A percentile compares a stretch with the other conserved stretches of the same genome.
These are phyloP conservation scores for Leucosporidium scottii DNA, from an alignment of 768 basidiomycete species.

Conservation along the genomic window DNA sequence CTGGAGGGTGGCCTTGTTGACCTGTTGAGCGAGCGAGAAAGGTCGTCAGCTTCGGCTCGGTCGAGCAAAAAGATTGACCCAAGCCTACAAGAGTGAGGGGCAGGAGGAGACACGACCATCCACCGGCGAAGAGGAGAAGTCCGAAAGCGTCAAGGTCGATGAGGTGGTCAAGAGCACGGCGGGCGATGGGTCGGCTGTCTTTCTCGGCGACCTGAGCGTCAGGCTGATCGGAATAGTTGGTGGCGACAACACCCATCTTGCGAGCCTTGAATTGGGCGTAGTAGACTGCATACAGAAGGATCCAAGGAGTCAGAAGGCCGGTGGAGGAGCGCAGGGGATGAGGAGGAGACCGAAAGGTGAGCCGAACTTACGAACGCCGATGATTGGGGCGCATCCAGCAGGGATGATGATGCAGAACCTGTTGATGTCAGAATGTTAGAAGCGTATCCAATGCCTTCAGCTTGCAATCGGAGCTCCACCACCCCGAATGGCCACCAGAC, in stretches of 20 bases:
- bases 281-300: not conserved
- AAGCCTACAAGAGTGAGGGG: constrained; percentile 27
- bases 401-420: constrained; percentile 44
- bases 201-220: constrained; percentile 6
- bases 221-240: constrained; percentile 19
- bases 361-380: constrained; percentile 1
- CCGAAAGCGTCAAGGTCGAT: constrained; percentile 35
- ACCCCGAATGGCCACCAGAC: not conserved
- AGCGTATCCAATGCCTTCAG: too few species aligned
- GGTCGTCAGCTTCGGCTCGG: constrained; percentile 7
- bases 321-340: too few species aligned
- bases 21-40: not conserved
- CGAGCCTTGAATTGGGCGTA: constrained; percentile 9
- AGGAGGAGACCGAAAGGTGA: too few species aligned
- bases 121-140: constrained; percentile 34
- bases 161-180: not conserved
- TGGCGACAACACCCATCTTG: constrained; percentile 34
- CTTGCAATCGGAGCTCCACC: not conserved
- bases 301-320: not conserved
- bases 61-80: not conserved
- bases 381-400: constrained; percentile 30
- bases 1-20: constrained; percentile 2
- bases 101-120: constrained; percentile 33
- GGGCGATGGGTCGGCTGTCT: constrained; percentile 9
- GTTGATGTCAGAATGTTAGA: too few species aligned